Conservation (phyloP, 2,329 filamentous ascomycete species). For the Cordyceps cateniannulata region DNA sequence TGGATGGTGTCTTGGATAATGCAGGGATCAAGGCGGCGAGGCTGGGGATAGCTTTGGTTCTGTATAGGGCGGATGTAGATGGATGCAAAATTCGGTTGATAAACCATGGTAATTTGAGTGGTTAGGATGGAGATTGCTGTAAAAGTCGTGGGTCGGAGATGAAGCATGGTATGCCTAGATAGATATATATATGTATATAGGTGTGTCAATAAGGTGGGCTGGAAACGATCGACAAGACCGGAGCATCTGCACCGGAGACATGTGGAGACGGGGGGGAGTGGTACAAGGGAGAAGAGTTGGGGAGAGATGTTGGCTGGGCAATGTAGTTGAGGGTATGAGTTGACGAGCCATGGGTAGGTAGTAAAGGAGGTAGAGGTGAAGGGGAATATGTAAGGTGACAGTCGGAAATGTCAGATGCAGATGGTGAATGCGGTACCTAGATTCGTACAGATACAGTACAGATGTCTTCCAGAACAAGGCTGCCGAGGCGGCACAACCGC, state of each 20-base stretch:
- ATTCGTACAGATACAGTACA: too few species aligned
- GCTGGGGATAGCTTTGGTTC: too few species aligned
- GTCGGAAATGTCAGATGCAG: too few species aligned
- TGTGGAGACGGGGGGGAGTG: neutral
- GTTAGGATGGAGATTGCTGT: neutral
- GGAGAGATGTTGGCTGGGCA: neutral
- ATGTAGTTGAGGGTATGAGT: neutral
- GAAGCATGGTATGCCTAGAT: neutral
- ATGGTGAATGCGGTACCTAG: too few species aligned
- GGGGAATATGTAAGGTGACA: too few species aligned
- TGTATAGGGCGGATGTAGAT: too few species aligned
- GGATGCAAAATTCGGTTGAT: neutral
- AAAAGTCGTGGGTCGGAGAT: neutral
- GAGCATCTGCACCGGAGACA: slow-evolving; percentile 3
- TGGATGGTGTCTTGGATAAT: too few species aligned
- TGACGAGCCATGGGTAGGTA: neutral
- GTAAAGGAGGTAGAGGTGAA: too few species aligned
- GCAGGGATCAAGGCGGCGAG: too few species aligned
- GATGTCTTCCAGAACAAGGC: too few species aligned
- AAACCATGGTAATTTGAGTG: neutral
- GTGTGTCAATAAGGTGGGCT: neutral
- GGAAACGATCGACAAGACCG: neutral
- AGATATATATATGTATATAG: neutral
- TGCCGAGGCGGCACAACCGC: neutral
- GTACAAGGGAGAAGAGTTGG: too few species aligned